These are phyloP conservation scores for Ruellia speciosa DNA, from an alignment of 305 asterid species.

Conservation along the genomic window DNA sequence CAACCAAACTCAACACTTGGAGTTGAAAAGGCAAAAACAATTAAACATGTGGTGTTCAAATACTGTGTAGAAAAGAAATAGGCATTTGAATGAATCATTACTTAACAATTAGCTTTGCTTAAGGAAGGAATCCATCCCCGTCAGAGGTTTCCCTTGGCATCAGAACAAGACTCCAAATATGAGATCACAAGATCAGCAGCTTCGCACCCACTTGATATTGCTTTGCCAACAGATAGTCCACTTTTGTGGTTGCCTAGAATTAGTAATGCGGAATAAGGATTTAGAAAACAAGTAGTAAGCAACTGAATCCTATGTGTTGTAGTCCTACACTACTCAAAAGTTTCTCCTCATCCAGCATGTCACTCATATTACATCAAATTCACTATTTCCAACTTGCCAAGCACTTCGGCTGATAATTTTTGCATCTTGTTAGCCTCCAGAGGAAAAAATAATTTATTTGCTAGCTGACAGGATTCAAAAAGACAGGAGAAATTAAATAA, in stretches of 20 bases:
- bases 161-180: slow-evolving; percentile 42
- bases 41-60: background rate
- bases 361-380: background rate
- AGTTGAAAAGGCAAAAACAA: background rate
- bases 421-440: background rate
- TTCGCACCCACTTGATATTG: slow-evolving; percentile 69
- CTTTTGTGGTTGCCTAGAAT: slow-evolving; percentile 83
- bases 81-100: slow-evolving; percentile 13
- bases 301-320: background rate
- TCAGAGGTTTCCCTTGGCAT: slow-evolving; percentile 14
- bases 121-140: slow-evolving; percentile 10
- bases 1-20: background rate
- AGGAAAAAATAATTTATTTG: background rate
- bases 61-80: background rate
- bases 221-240: slow-evolving; percentile 88
- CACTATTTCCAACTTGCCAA: background rate
- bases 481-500: background rate
- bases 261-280: slow-evolving; percentile 6
- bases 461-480: background rate
- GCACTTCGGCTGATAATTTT: background rate
- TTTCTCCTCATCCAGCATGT: slow-evolving; percentile 2
- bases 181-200: slow-evolving; percentile 89
- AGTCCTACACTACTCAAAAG: slow-evolving; percentile 6
- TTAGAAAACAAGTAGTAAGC: background rate
- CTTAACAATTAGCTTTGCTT: slow-evolving; percentile 16